Conservation (phyloP, 345 rosid genomes). For the Chamaenerion angustifolium region DNA sequence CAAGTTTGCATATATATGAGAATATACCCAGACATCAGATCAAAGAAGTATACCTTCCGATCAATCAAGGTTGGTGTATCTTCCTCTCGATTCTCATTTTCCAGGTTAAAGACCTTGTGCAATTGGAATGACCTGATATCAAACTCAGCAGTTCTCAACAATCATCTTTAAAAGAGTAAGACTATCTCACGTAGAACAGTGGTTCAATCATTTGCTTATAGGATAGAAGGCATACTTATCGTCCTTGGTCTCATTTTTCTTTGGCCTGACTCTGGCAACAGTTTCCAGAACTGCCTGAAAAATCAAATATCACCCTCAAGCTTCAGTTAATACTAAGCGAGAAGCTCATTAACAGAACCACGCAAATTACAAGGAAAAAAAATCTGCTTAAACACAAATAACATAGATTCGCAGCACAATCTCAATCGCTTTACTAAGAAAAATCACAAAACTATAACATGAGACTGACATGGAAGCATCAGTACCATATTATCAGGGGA, state of each 20-base stretch:
- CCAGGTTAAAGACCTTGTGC: constrained; percentile 75
- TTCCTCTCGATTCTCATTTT: constrained; percentile 69
- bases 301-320: constrained; percentile 5
- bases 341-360: not conserved
- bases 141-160: constrained; percentile 16
- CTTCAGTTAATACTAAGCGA: too few relatives aligned
- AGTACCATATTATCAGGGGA: too few relatives aligned
- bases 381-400: too few relatives aligned
- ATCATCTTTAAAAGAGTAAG: not conserved
- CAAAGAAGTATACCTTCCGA: constrained; percentile 41
- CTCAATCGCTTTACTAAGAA: too few relatives aligned
- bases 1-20: too few relatives aligned
- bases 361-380: too few relatives aligned
- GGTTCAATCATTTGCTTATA: not conserved
- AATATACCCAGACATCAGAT: not conserved
- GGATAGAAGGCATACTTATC: constrained; percentile 51
- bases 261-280: constrained; percentile 68
- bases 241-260: constrained; percentile 83
- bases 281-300: constrained; percentile 86
- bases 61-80: constrained; percentile 89
- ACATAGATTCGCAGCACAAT: too few relatives aligned
- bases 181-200: not conserved
- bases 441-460: too few relatives aligned
- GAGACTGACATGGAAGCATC: too few relatives aligned
- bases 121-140: constrained; percentile 60